Percentiles rank a stretch among this genome's conserved stretches.
Conservation (phyloP, 1,139 yeast species). For the Yamadazyma buinensis region DNA sequence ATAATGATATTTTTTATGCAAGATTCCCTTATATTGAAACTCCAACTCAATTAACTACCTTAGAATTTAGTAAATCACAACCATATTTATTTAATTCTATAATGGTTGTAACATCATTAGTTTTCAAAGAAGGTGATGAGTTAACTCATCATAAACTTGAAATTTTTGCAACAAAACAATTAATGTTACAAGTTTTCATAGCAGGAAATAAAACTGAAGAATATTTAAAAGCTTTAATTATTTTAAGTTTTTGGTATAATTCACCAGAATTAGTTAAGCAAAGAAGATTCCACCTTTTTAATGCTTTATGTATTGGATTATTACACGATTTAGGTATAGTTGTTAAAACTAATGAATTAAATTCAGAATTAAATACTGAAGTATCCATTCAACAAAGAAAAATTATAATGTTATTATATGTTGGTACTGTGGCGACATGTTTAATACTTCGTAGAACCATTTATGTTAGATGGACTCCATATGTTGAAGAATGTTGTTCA, state of each 20-base stretch:
- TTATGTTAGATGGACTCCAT: slow-evolving; percentile 55
- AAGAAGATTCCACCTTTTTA: slow-evolving; percentile 70
- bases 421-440: slow-evolving; percentile 49
- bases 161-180: slow-evolving; percentile 52
- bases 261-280: slow-evolving; percentile 79
- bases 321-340: slow-evolving; percentile 75
- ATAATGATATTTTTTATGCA: slow-evolving; percentile 34
- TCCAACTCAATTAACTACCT: slow-evolving; percentile 40
- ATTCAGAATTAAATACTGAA: slow-evolving; percentile 4
- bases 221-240: slow-evolving; percentile 56
- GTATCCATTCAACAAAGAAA: slow-evolving; percentile 37
- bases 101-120: slow-evolving; percentile 57
- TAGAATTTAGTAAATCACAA: slow-evolving; percentile 42
- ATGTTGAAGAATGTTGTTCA: slow-evolving; percentile 60
- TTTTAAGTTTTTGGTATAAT: slow-evolving; percentile 76
- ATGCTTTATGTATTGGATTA: slow-evolving; percentile 63
- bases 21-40: slow-evolving; percentile 55
- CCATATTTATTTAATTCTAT: slow-evolving; percentile 65
- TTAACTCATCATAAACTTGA: slow-evolving; percentile 44
- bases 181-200: slow-evolving; percentile 62
- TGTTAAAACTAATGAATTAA: slow-evolving; percentile 22
- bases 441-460: slow-evolving; percentile 51
- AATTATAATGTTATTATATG: slow-evolving; percentile 46
- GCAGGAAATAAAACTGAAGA: slow-evolving; percentile 73
- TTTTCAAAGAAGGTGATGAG: slow-evolving; percentile 28